These are phyloP conservation scores for Lumnitzera racemosa DNA, from an alignment of 345 rosid genomes.

Conservation along the genomic window DNA sequence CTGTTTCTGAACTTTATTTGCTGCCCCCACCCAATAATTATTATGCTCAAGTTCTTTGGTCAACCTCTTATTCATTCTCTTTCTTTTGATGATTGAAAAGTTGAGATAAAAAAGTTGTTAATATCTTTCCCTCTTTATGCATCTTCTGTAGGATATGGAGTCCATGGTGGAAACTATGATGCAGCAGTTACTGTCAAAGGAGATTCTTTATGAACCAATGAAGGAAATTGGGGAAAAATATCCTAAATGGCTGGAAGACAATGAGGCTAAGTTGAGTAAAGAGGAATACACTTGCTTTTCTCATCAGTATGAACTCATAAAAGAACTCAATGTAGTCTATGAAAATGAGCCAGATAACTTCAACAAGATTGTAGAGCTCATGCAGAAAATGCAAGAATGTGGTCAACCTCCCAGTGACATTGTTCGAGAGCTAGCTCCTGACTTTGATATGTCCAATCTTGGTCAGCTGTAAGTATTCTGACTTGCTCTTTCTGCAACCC, in stretches of 20 bases:
- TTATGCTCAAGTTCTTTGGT: too few species aligned
- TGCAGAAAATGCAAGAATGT: conserved; percentile 99
- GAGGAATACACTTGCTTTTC: conserved; percentile 66
- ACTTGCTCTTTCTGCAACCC: too few species aligned
- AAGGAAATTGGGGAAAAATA: conserved; percentile 87
- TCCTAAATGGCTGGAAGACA: conserved; percentile 90
- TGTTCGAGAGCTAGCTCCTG: conserved; percentile 86
- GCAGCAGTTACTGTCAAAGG: conserved; percentile 95
- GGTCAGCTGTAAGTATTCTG: conserved; percentile 69
- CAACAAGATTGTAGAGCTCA: conserved; percentile 75
- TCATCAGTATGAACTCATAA: conserved; percentile 67
- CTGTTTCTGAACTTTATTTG: too few species aligned
- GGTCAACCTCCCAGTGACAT: conserved; percentile 97
- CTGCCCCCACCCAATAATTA: too few species aligned
- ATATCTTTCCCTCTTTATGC: conserved; percentile 2
- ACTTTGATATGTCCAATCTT: conserved; percentile 66
- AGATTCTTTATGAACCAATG: conserved; percentile 97
- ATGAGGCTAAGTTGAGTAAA: conserved; percentile 44
- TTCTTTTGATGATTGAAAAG: too few species aligned
- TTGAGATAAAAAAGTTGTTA: too few species aligned
- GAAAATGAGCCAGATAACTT: conserved; percentile 70
- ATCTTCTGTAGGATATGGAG: conserved; percentile 66
- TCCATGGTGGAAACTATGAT: conserved; percentile 95
- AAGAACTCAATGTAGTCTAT: conserved; percentile 71
- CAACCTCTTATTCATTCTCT: too few species aligned